These are phyloP conservation scores for Magnaporthales sp. DNA, from an alignment of 2,329 filamentous ascomycete species.

Conservation along the genomic window DNA sequence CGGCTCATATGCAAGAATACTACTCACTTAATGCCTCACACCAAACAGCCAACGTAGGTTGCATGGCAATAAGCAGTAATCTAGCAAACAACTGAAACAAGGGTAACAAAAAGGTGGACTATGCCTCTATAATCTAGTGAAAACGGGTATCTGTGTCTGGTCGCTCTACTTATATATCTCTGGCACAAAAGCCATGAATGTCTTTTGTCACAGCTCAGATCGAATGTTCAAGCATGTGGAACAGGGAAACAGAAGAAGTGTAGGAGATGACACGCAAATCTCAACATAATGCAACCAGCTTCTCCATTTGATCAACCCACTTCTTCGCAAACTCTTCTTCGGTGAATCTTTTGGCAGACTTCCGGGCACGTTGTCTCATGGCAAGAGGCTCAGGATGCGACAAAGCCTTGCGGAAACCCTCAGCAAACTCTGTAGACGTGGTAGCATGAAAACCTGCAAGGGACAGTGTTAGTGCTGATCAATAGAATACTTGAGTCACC, in stretches of 20 bases:
- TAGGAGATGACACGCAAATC: neutral
- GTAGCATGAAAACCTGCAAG: conserved; percentile 65
- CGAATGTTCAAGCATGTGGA: neutral
- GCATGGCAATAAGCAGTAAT: neutral
- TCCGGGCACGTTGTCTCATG: conserved; percentile 67
- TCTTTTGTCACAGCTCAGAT: neutral
- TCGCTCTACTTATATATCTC: neutral
- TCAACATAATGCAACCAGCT: conserved; percentile 43
- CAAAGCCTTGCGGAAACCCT: conserved; percentile 70
- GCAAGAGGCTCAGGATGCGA: conserved; percentile 61
- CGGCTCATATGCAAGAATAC: neutral
- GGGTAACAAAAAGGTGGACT: neutral
- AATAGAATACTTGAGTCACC: neutral
- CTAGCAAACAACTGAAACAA: neutral
- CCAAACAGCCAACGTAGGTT: neutral
- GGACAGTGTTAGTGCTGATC: neutral
- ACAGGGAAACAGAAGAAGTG: neutral
- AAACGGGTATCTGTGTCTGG: neutral
- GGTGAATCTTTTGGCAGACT: conserved; percentile 76
- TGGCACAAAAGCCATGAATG: neutral
- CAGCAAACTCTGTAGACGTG: conserved; percentile 69
- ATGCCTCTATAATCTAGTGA: neutral
- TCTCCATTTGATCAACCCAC: conserved; percentile 70
- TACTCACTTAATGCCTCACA: neutral
- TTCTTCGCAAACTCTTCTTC: conserved; percentile 75